Base-by-base conservation (phyloP, 1,284 basidiomycete genomes). In the Tilletia caries region DNA sequence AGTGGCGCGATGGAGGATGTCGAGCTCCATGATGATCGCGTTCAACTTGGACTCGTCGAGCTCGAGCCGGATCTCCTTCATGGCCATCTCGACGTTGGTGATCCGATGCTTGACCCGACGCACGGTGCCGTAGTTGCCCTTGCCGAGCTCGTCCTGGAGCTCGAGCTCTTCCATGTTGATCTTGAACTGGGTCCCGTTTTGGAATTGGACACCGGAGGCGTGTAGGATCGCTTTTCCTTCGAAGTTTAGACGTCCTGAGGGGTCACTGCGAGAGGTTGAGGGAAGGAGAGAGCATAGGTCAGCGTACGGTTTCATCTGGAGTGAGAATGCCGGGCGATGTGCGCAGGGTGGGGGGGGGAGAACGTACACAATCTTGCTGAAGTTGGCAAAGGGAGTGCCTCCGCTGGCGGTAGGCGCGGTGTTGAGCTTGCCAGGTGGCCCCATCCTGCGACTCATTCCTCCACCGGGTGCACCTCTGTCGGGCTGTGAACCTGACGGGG, bases 31-130 rank as follows among this genome's bases (percentile, higher is more conserved):
- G 78, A 98, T 91, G 86, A 98, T 98, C 13, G 91, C 93, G 78
- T 93, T 94, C 62, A 98, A 88, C 82, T 95, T 95, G 64, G 92
- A 89, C 70, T 95, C 89, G 81, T 98, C 96, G 20, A 98, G 88
- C 83, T 98, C 95, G n/a, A 98, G 87, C 25, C 93, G 92, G 76
- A 98, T 98, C 90, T 98, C 95, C 94, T 98, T 98, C 93, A 98
- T 96, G 12, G 95, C 95, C 95, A 98, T 98, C 71, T 89, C 88
- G 37, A 98, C 93, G 68, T 93, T 93, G 3, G 93, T 98, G 15
- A 93, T 93, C 73, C 89, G 92, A 82, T 98, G 95, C 58, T 92
- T 86, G 2, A 97, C 95, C 82, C 92, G 93, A 86, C 95, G 94
- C 4, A 98, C 96, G 1, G 93, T 95, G 29, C 95, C 95, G 81